Evolutionary conservation across 805 yeast genomes (phyloP).

Genomic region (Cyberlindnera americana): DNA sequence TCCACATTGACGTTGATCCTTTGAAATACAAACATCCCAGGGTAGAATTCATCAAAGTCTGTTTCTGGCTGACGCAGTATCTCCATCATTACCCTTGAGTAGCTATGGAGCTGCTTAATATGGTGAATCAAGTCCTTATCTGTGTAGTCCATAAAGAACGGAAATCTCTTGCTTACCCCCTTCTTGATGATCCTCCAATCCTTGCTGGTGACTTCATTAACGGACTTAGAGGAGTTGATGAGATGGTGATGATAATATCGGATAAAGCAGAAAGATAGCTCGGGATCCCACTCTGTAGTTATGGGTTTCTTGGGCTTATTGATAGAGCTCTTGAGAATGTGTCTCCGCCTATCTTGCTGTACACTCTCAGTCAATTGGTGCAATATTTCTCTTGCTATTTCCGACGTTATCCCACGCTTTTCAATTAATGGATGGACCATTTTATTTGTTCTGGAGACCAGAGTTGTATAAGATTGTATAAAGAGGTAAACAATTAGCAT

Average conservation of each 20-base stretch:
- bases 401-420: not conserved
- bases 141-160: not conserved
- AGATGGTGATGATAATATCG: not conserved
- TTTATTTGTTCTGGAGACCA: no score
- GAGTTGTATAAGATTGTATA: no score
- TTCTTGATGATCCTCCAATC: not conserved
- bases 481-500: no score
- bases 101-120: not conserved
- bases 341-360: no score
- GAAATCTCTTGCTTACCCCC: not conserved
- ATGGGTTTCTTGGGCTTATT: no score
- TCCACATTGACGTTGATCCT: not conserved
- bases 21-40: not conserved
- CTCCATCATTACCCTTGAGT: not conserved
- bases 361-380: not conserved
- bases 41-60: not conserved
- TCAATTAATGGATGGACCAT: not conserved
- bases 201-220: not conserved
- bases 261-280: not conserved
- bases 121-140: not conserved
- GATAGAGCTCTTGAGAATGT: no score
- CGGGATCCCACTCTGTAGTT: conserved; percentile 1
- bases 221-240: not conserved
- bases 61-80: not conserved
- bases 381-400: not conserved